A percentile compares a stretch with the other conserved stretches of the same genome.
phyloP scores from a whole-genome alignment of 1,284 basidiomycete genomes.

The Wolfiporia cocos region DNA sequence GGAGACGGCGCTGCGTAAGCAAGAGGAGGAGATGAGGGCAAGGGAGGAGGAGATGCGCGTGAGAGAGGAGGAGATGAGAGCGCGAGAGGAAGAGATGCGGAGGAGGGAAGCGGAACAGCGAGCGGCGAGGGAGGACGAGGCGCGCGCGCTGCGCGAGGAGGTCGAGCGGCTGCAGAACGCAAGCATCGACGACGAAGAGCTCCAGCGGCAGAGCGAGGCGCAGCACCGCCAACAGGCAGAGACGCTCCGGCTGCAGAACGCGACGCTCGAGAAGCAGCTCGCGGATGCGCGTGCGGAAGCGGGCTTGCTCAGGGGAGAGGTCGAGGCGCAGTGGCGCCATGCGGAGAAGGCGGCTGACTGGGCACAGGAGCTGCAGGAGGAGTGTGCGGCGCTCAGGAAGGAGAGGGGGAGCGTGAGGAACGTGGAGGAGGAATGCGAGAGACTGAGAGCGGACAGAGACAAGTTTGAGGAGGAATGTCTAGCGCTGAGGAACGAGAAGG shows the following conservation, averaged over 20 bases:
- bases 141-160: too few species aligned
- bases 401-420: too few species aligned
- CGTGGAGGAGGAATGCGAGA: too few species aligned
- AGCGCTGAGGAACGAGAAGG: too few species aligned
- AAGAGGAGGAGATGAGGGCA: constrained; percentile 42
- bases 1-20: constrained; percentile 36
- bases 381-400: too few species aligned
- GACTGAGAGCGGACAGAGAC: too few species aligned
- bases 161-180: constrained; percentile 43
- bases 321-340: constrained; percentile 58
- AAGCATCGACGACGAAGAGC: constrained; percentile 43
- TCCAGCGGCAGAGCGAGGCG: constrained; percentile 47
- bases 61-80: neutral
- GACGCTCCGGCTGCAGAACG: constrained; percentile 33
- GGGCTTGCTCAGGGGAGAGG: constrained; percentile 48
- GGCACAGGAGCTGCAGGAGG: constrained; percentile 33
- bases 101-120: too few species aligned
- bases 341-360: constrained; percentile 36
- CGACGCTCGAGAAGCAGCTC: constrained; percentile 23
- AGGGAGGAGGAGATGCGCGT: constrained; percentile 35
- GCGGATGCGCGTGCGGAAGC: constrained; percentile 28
- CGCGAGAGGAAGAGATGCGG: too few species aligned
- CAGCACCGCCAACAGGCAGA: constrained; percentile 36
- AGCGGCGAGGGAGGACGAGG: too few species aligned
- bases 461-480: too few species aligned